Base-by-base conservation (phyloP, 2,329 filamentous ascomycete genomes). In the Calonectria crousiana region DNA sequence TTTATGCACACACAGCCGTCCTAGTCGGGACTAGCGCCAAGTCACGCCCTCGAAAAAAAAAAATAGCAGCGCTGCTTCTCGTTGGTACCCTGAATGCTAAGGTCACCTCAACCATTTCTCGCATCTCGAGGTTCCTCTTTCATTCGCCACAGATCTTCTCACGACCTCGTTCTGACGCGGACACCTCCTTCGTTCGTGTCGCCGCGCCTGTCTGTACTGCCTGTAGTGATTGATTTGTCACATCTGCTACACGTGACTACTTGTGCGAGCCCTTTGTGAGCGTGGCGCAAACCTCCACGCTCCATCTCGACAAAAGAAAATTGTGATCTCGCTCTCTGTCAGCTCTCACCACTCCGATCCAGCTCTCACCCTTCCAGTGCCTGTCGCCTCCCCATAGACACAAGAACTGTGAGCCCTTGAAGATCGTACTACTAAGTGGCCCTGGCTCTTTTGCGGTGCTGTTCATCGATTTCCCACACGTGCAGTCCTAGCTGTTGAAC, bases 21-120 rank as follows among this genome's bases (percentile, higher is more conserved):
- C 72, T 18, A 64, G 20, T 64, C 32, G 26, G 70, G 78, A 16
- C 68, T 80, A 80, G 78, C 38, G 28, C 23, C 18, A 44, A 72
- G 77, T 78, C 78, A 80, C 76, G 77, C 78, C 76, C 70, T 72
- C 69, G 58, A 44, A 60, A 74, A 72, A 74, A 72, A 77, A 76
- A 76, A 77, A 53, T 44, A 67, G 70, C 74, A 58, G 75, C 74
- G 72, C 74, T 66, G 75, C 75, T 75, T 38, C 67, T 68, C 51
- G 73, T 76, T 72, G 74, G 76, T 70, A 76, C 68, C 64, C 74
- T 73, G 72, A 76, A 72, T 71, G 71, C 76, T 78, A 47, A 75
- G 75, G 71, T 75, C 67, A 71, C 52, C 62, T 80, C 75, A 62
- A 78, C 73, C 71, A 73, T 74, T 77, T 77, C 74, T 78, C 67